Evolutionary conservation across 2,329 filamentous ascomycete genomes (phyloP).

Genomic region (Neoscytalidium dimidiatum): DNA sequence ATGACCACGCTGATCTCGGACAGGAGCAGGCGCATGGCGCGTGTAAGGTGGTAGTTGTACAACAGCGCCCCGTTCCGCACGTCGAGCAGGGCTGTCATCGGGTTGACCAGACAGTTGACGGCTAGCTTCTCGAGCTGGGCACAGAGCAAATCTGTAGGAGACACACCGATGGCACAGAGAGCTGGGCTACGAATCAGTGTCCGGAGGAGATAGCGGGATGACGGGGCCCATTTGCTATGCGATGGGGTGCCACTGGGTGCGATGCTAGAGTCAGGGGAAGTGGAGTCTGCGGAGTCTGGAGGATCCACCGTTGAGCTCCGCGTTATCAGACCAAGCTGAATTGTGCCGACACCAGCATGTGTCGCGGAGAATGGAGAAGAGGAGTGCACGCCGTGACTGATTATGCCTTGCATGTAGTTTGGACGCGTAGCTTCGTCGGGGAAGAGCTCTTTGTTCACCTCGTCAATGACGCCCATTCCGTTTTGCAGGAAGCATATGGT

Average conservation of each 20-base stretch:
- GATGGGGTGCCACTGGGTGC: slow-evolving; percentile 18
- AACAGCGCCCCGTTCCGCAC: slow-evolving; percentile 71
- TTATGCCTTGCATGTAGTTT: slow-evolving; percentile 72
- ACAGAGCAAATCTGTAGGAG: slow-evolving; percentile 64
- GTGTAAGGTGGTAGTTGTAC: slow-evolving; percentile 65
- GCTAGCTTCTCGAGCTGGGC: slow-evolving; percentile 79
- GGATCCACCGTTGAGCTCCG: not conserved
- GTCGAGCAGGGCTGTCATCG: slow-evolving; percentile 78
- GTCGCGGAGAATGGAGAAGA: slow-evolving; percentile 53
- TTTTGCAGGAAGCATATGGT: slow-evolving; percentile 78
- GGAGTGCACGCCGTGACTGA: slow-evolving; percentile 59
- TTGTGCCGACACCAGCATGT: slow-evolving; percentile 62
- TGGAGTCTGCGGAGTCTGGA: slow-evolving; percentile 17
- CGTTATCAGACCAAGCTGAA: slow-evolving; percentile 54
- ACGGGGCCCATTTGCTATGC: slow-evolving; percentile 39
- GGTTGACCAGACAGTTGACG: slow-evolving; percentile 75
- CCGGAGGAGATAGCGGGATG: slow-evolving; percentile 63
- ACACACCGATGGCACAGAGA: slow-evolving; percentile 62
- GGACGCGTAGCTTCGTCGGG: slow-evolving; percentile 66
- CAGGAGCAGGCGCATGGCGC: slow-evolving; percentile 70
- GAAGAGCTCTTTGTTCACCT: slow-evolving; percentile 72
- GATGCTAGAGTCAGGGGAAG: not conserved
- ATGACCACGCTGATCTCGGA: slow-evolving; percentile 75
- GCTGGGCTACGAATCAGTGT: slow-evolving; percentile 64
- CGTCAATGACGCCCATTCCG: slow-evolving; percentile 81